These are phyloP conservation scores for Bipolaris bicolor DNA, from an alignment of 2,329 filamentous ascomycete genomes.

Conservation along the genomic window DNA sequence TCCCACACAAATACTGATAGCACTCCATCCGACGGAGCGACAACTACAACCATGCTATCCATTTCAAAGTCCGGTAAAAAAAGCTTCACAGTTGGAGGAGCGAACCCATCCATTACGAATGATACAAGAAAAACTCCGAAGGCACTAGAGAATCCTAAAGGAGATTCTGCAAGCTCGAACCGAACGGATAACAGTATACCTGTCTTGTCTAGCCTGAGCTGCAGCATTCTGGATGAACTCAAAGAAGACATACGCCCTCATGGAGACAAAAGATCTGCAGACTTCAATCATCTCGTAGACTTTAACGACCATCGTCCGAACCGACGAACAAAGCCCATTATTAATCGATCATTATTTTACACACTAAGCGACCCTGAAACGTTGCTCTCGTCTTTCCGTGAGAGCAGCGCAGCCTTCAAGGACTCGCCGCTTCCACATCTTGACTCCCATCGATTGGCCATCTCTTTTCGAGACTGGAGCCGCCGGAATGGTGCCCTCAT, in stretches of 20 bases:
- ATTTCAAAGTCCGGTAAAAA: conserved; percentile 29
- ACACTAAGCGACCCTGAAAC: conserved; percentile 41
- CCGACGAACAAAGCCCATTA: conserved; percentile 27
- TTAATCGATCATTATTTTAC: conserved; percentile 45
- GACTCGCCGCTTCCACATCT: conserved; percentile 46
- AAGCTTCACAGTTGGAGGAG: conserved; percentile 24
- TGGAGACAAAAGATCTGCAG: conserved; percentile 16
- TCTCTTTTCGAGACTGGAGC: conserved; percentile 45
- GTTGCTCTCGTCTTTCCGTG: conserved; percentile 44
- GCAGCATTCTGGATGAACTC: conserved; percentile 36
- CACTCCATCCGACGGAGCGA: conserved; percentile 16
- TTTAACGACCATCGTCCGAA: conserved; percentile 24
- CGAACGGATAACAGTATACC: conserved; percentile 17
- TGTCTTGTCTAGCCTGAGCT: conserved; percentile 33
- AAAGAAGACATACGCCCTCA: conserved; percentile 33
- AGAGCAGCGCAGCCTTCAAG: conserved; percentile 28
- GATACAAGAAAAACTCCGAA: not conserved
- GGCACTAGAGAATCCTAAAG: not conserved
- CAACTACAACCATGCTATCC: conserved; percentile 15
- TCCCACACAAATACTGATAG: not conserved
- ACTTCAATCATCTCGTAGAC: conserved; percentile 26
- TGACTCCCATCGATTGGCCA: conserved; percentile 36
- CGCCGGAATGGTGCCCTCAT: conserved; percentile 43
- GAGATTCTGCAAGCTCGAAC: not conserved
- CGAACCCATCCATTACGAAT: not conserved